Conservation (phyloP, 2,329 filamentous ascomycete species). For the Triangularia verruculosa region DNA sequence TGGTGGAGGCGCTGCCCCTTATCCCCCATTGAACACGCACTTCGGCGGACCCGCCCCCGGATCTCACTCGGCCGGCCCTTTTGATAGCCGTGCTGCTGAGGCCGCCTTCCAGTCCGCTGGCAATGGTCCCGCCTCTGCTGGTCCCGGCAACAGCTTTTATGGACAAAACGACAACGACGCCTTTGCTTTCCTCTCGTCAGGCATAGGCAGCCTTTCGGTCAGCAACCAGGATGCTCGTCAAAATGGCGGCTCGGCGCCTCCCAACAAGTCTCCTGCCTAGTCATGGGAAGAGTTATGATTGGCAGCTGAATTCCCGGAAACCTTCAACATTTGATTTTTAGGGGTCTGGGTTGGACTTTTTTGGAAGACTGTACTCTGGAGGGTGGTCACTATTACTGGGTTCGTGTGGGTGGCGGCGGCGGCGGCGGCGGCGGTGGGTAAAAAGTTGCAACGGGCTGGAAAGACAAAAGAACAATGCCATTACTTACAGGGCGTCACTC, state of each 20-base stretch:
- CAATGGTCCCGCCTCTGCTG: constrained; percentile 75
- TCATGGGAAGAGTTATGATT: constrained; percentile 14
- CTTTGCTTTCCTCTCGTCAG: constrained; percentile 69
- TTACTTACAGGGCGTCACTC: constrained; percentile 31
- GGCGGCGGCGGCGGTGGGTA: constrained; percentile 30
- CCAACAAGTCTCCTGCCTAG: constrained; percentile 60
- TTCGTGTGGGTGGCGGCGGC: constrained; percentile 34
- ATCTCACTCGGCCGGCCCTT: constrained; percentile 79
- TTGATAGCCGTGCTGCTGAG: constrained; percentile 90
- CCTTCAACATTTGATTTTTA: constrained; percentile 35
- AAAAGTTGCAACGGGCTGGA: constrained; percentile 41
- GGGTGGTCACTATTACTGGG: constrained; percentile 20
- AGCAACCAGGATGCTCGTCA: constrained; percentile 62
- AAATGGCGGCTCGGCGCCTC: constrained; percentile 56
- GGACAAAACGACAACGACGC: constrained; percentile 66
- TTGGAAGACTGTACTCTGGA: constrained; percentile 37
- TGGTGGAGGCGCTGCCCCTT: constrained; percentile 72
- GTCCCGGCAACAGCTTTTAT: constrained; percentile 71
- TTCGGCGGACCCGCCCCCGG: constrained; percentile 73
- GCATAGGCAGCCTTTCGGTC: constrained; percentile 70
- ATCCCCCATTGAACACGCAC: constrained; percentile 78
- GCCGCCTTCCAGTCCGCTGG: constrained; percentile 88
- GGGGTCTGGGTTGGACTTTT: constrained; percentile 38
- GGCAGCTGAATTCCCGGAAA: constrained; percentile 1
- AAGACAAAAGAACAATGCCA: constrained; percentile 39